Evolutionary conservation across 1,284 basidiomycete species (phyloP).

Genomic region (Polyporus tsugae): DNA sequence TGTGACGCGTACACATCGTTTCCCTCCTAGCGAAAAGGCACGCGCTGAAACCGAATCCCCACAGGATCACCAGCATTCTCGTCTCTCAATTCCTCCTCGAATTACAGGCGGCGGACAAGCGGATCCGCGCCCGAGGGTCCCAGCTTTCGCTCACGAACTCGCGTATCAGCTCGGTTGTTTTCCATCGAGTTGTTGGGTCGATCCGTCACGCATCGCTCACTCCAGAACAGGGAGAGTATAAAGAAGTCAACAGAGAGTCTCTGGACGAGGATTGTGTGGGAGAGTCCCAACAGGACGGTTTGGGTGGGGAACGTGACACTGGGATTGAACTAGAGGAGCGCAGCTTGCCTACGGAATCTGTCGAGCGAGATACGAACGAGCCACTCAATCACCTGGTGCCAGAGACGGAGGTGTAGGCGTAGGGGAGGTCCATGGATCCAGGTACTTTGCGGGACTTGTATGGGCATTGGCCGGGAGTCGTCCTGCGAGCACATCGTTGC

Average conservation of each 20-base stretch:
- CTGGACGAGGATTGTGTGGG: background rate
- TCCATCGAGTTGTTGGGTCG: background rate
- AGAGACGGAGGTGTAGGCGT: too few relatives aligned
- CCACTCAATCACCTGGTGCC: background rate
- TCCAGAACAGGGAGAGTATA: background rate
- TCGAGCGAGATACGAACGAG: too few relatives aligned
- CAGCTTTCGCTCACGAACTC: background rate
- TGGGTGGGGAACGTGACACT: too few relatives aligned
- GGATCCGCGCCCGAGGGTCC: background rate
- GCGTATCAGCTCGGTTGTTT: background rate
- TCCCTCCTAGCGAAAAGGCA: background rate
- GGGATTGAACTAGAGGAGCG: too few relatives aligned
- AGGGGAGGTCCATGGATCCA: too few relatives aligned
- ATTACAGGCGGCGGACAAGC: background rate
- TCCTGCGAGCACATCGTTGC: too few relatives aligned
- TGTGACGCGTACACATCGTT: background rate
- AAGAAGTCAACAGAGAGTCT: background rate
- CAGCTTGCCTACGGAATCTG: too few relatives aligned
- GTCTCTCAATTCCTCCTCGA: conserved; percentile 2
- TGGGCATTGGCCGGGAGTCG: too few relatives aligned
- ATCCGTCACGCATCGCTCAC: background rate
- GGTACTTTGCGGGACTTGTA: too few relatives aligned
- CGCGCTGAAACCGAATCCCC: background rate
- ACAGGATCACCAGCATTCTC: background rate
- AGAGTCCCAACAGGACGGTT: background rate